A percentile compares a stretch with the other conserved stretches of the same genome.
Conservation (phyloP, 345 rosid species). For the Limnanthes douglasii region DNA sequence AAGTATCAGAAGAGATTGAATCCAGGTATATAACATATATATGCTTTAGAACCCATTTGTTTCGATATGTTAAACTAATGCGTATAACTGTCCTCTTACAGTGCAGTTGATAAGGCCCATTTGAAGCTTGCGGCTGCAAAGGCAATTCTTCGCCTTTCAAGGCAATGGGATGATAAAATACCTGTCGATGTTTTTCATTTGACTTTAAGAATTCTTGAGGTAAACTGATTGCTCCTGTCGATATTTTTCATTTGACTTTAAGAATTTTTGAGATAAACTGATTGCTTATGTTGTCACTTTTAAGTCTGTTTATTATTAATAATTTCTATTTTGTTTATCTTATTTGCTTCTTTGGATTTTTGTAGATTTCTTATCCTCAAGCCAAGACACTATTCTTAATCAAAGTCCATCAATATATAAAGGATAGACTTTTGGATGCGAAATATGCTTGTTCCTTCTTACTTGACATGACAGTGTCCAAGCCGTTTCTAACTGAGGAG, state of each 20-base stretch:
- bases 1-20: slow-evolving; percentile 51
- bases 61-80: neutral
- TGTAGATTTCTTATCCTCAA: slow-evolving; percentile 64
- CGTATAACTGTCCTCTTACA: slow-evolving; percentile 9
- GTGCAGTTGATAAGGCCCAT: slow-evolving; percentile 79
- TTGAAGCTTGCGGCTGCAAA: slow-evolving; percentile 90
- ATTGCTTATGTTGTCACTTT: too few species aligned
- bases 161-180: slow-evolving; percentile 84
- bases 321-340: slow-evolving; percentile 2
- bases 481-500: slow-evolving; percentile 50
- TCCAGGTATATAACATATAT: slow-evolving; percentile 45
- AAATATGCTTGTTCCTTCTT: slow-evolving; percentile 82
- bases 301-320: slow-evolving; percentile 1
- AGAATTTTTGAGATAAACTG: slow-evolving; percentile 4
- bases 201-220: slow-evolving; percentile 67
- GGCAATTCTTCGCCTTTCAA: slow-evolving; percentile 81
- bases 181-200: slow-evolving; percentile 67
- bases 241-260: slow-evolving; percentile 5
- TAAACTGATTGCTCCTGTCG: slow-evolving; percentile 13
- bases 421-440: slow-evolving; percentile 75
- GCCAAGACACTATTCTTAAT: slow-evolving; percentile 59
- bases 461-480: slow-evolving; percentile 31
- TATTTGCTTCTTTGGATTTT: slow-evolving; percentile 8
- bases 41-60: slow-evolving; percentile 4
- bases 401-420: slow-evolving; percentile 85